Evolutionary conservation across 2,329 filamentous ascomycete species (phyloP).

Genomic region (Tolypocladium cylindrosporum): DNA sequence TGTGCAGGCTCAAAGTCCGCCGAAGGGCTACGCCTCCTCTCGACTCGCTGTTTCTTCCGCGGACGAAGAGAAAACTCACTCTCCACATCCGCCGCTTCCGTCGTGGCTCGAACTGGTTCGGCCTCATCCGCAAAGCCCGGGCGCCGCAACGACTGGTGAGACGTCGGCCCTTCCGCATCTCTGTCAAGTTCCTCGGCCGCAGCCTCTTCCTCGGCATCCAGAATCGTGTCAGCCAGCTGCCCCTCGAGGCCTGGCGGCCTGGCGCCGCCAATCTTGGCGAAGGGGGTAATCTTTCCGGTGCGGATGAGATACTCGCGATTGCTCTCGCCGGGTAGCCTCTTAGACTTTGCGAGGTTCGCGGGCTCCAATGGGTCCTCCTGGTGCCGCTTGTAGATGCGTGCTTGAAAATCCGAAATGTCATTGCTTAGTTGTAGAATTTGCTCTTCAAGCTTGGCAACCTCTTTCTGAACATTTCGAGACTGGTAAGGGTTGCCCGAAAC

Average conservation of each 20-base stretch:
- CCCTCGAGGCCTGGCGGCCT: constrained; percentile 52
- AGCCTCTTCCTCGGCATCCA: constrained; percentile 72
- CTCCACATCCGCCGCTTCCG: constrained; percentile 22
- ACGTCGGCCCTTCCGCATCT: constrained; percentile 40
- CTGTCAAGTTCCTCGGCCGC: constrained; percentile 29
- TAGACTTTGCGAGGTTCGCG: constrained; percentile 35
- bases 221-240: constrained; percentile 64
- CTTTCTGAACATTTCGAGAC: constrained; percentile 48
- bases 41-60: constrained; percentile 42
- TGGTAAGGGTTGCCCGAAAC: constrained; percentile 35
- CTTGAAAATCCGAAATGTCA: constrained; percentile 72
- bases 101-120: not conserved
- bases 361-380: constrained; percentile 37
- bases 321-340: constrained; percentile 66
- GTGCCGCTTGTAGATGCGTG: constrained; percentile 69
- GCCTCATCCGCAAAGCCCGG: constrained; percentile 53
- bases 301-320: constrained; percentile 85
- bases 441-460: constrained; percentile 56
- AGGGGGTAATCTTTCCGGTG: constrained; percentile 95
- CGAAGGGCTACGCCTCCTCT: constrained; percentile 26
- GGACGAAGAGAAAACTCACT: constrained; percentile 49
- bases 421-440: constrained; percentile 55
- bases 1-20: constrained; percentile 35
- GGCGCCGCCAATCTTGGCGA: constrained; percentile 66
- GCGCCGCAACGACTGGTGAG: constrained; percentile 62